Conservation (phyloP, 306 rosid species). For the Vigna mungo region DNA sequence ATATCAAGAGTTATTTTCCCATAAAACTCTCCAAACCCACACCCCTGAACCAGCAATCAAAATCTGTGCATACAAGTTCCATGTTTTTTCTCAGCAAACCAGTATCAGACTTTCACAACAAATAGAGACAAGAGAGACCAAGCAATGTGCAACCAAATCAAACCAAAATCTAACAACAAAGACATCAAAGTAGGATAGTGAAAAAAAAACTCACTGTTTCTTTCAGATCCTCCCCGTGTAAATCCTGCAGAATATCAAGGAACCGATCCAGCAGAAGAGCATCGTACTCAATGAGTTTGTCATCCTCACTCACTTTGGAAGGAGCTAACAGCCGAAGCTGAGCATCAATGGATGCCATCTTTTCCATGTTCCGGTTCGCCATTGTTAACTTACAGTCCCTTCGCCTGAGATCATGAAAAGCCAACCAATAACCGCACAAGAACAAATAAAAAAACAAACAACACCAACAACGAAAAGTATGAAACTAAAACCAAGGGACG, state of each 20-base stretch:
- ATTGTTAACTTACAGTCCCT: conserved; percentile 49
- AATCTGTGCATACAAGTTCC: conserved; percentile 31
- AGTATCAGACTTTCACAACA: conserved; percentile 14
- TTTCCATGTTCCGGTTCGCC: conserved; percentile 81
- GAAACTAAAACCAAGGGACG: conserved; percentile 45
- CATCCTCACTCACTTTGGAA: conserved; percentile 92
- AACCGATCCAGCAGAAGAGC: conserved; percentile 95
- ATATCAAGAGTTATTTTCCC: conserved; percentile 20
- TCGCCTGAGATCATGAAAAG: conserved; percentile 49
- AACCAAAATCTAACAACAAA: conserved; percentile 38
- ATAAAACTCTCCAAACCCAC: conserved; percentile 25
- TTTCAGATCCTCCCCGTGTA: conserved; percentile 93
- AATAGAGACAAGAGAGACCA: conserved; percentile 17
- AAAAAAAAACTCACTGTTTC: conserved; percentile 73
- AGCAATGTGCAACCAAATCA: conserved; percentile 26
- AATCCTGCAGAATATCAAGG: conserved; percentile 97
- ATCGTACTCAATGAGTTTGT: conserved; percentile 90
- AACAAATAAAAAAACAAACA: not conserved
- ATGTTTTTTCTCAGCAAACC: conserved; percentile 33
- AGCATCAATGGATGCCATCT: conserved; percentile 96
- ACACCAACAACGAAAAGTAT: not conserved
- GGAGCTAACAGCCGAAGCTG: conserved; percentile 92
- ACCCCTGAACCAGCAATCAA: conserved; percentile 4
- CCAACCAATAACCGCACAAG: conserved; percentile 32
- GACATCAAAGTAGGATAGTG: not conserved